Evolutionary conservation across 2,329 filamentous ascomycete genomes (phyloP), one percentile per base, ranked within the genome.

Genomic region (Neocucurbitaria cava): DNA sequence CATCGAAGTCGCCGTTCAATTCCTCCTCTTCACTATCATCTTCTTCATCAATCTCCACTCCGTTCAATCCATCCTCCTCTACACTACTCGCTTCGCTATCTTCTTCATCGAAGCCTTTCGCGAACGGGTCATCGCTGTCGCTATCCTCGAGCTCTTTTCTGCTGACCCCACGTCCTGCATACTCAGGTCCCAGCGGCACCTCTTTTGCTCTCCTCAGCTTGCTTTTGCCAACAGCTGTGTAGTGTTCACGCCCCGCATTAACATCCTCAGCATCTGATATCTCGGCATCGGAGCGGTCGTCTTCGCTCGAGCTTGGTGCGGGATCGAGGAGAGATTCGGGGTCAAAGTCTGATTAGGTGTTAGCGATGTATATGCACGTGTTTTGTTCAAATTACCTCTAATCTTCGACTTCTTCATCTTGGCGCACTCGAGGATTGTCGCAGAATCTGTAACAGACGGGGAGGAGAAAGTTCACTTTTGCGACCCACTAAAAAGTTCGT

Each of bases 141-240:
- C 84, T 81, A 5, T 80, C 74, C 18, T 79, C 79, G 2, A 87
- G 82, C 11, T 85, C 86, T 40, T 87, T 80, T 52, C 93, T 85
- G 62, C 87, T 92, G 31, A 97, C 85, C 43, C 85, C 85, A 17
- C 89, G 83, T 10, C 94, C 93, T 58, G 87, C 83, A 76, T 98
- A 98, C 70, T 91, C 85, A 13, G 89, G 87, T 0, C 92, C 94
- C 1, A 97, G 81, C 0, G 85, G 78, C 17, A 88, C 77, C 21
- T 83, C 82, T 30, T 91, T 87, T 53, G 87, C 87, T 70, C 91
- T 88, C 61, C 92, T 87, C 63, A 97, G 80, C 73, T 90, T 94
- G 78, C 89, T 95, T 81, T 93, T 95, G 82, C 88, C 89, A 28
- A 96, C 91, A 47, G 83, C 77, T 39, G 90, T 84, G 72, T 98